phyloP scores from a whole-genome alignment of 345 rosid species.

The Melaleuca quinquenervia region DNA sequence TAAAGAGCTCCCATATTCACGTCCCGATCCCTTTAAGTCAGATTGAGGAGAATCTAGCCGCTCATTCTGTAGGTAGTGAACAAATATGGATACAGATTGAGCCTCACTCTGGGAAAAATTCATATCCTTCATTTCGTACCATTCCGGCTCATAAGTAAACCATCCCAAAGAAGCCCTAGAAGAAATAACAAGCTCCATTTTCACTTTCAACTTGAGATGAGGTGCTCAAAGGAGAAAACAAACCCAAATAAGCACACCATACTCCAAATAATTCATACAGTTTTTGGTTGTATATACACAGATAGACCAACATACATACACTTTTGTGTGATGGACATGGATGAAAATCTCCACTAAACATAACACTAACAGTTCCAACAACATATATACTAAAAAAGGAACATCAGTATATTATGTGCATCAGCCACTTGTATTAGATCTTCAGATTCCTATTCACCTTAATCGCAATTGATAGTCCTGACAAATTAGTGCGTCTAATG shows the following conservation, averaged over 20 bases:
- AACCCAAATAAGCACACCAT: background rate
- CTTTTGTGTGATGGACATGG: background rate
- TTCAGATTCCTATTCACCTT: background rate
- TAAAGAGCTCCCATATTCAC: slow-evolving; percentile 45
- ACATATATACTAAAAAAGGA: background rate
- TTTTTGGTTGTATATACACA: background rate
- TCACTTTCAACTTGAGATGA: background rate
- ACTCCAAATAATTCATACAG: background rate
- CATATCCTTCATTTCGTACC: slow-evolving; percentile 56
- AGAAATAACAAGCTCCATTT: slow-evolving; percentile 8
- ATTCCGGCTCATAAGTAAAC: slow-evolving; percentile 96
- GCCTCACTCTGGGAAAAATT: slow-evolving; percentile 83
- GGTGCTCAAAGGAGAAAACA: background rate
- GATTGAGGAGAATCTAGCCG: slow-evolving; percentile 44
- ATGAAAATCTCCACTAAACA: background rate
- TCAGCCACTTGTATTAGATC: background rate
- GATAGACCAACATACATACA: background rate
- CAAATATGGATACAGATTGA: slow-evolving; percentile 69
- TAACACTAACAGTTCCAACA: background rate
- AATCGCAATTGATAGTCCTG: background rate
- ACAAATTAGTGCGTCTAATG: background rate
- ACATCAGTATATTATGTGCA: background rate
- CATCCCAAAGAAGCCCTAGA: slow-evolving; percentile 91
- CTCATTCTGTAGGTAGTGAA: slow-evolving; percentile 69
- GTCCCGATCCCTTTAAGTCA: slow-evolving; percentile 49